Base-by-base conservation (phyloP, 75 land plant genomes). In the Picea sitchensis region DNA sequence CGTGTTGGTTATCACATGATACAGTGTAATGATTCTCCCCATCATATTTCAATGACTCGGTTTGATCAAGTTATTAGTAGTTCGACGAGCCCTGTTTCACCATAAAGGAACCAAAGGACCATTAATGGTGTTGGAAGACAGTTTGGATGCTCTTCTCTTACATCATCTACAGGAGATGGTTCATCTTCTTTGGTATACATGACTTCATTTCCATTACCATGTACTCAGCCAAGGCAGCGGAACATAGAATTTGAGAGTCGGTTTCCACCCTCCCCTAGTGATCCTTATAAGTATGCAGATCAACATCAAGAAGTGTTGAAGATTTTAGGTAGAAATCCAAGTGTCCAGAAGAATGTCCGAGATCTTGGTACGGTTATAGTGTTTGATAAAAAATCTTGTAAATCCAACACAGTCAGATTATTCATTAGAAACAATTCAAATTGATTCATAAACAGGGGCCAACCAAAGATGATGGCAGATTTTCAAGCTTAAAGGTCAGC, bases 221-320 rank as follows among this genome's bases (percentile, higher is more conserved):
- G 84, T 44, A 77, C 90, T 61, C 90, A 87, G 77, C 79, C 87
- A 23, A 90, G 91, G 5, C 89, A 88, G 58, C 83, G 92, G 9
- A 84, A 86, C 15, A 77, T 92, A 31, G 95, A 94, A 31, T 71
- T 92, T 11, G 98, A 96, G 67, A 88, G 91, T 9, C 86, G 95
- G 59, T 87, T 92, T 65, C 99, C 99, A 30, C 96, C 99, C 20
- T 96, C 99, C 18, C 99, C 99, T 17, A 94, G 88, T 72, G 99
- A 96, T 76, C 91, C 93, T 67, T 96, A 97, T 81, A 93, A 96
- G 71, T 81, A 89, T 26, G 92, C 93, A 61, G 95, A 96, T 77
- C 80, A 26, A 0, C 26, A 26, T 26, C 26, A 0, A 26, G 26
- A 26, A 26, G 26, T 26, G 26, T 26, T 26, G 26, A 26, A 26